A percentile compares a stretch with the other conserved stretches of the same genome.
Evolutionary conservation across 2,329 filamentous ascomycete genomes (phyloP).

Genomic region (Fusarium sp.): DNA sequence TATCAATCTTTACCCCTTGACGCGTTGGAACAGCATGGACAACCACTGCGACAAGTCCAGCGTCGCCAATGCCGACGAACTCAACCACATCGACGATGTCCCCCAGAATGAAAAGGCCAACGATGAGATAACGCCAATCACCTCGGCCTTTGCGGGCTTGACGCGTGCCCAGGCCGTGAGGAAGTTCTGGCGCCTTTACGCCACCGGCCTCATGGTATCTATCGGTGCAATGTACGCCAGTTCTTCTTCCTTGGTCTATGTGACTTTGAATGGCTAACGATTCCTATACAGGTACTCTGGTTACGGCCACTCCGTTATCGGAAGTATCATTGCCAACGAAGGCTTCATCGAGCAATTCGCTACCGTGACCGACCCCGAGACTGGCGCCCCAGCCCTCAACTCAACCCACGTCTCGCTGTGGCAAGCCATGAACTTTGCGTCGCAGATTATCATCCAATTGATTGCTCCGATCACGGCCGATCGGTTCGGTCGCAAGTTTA

Average conservation of each 20-base stretch:
- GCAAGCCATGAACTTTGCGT: not conserved
- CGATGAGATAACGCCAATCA: not conserved
- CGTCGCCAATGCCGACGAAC: not conserved
- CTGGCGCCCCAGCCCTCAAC: not conserved
- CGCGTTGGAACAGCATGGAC: not conserved
- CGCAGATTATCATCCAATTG: not conserved
- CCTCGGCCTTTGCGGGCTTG: not conserved
- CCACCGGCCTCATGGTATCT: not conserved
- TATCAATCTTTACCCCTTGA: not conserved
- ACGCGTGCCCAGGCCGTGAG: not conserved
- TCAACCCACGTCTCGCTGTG: conserved; percentile 4
- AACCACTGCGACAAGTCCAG: not conserved
- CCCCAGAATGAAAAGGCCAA: not conserved
- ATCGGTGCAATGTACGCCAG: conserved; percentile 1
- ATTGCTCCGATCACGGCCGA: not conserved
- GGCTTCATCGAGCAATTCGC: conserved; percentile 9
- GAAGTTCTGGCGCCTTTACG: conserved; percentile 4
- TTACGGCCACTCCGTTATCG: not conserved
- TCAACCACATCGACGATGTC: not conserved
- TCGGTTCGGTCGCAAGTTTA: conserved; percentile 6
- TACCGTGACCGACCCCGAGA: not conserved
- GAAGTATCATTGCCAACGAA: conserved; percentile 5
- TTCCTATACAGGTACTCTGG: not conserved
- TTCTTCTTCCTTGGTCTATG: not conserved
- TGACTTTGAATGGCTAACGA: not conserved